Conservation (phyloP, 1,284 basidiomycete genomes). For the Moesziomyces parantarcticus region DNA sequence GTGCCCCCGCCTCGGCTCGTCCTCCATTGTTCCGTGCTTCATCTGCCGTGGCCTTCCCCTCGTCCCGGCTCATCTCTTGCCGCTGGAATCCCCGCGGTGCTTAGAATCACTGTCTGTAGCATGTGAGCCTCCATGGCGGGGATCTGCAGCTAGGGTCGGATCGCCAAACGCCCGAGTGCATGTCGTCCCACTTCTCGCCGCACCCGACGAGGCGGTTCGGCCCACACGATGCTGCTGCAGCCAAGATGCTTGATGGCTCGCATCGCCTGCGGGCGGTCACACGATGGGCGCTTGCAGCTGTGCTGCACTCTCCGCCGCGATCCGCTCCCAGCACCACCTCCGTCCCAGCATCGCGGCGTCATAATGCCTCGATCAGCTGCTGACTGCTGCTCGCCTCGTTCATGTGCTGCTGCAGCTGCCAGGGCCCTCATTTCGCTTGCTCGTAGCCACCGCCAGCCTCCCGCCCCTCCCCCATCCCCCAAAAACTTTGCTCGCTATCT, state of each 20-base stretch:
- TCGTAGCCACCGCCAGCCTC: neutral
- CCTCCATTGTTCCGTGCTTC: too few species aligned
- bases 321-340: slow-evolving; percentile 17
- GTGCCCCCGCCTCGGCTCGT: too few species aligned
- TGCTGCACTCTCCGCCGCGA: slow-evolving; percentile 6
- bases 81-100: neutral
- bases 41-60: too few species aligned
- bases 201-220: too few species aligned
- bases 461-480: too few species aligned
- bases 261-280: slow-evolving; percentile 1
- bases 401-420: slow-evolving; percentile 1
- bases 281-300: slow-evolving; percentile 11
- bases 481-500: neutral
- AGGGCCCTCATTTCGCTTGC: neutral
- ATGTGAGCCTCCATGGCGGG: neutral
- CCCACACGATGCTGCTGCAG: neutral
- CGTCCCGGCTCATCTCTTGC: neutral
- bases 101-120: too few species aligned
- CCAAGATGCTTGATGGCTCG: neutral
- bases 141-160: neutral
- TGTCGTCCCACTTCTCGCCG: neutral
- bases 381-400: neutral
- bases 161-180: neutral
- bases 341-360: slow-evolving; percentile 20
- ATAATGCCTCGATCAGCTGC: slow-evolving; percentile 11